Percentiles rank a stretch among this genome's conserved stretches.
phyloP scores from a whole-genome alignment of 352 stramenopile species.

The Phytophthora hybrid region DNA sequence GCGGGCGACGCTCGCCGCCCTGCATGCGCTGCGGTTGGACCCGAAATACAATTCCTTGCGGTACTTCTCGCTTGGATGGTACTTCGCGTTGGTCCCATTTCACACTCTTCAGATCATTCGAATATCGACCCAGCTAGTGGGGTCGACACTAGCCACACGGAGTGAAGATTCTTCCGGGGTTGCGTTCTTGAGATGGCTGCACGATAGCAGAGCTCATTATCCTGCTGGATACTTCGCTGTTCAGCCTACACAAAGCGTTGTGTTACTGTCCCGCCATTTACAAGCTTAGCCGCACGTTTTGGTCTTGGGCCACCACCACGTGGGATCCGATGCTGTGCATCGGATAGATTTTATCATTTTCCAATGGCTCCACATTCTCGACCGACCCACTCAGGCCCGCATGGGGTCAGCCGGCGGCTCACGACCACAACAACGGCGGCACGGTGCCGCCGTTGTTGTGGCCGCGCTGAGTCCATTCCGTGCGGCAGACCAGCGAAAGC shows the following conservation, averaged over 20 bases:
- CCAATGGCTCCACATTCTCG: background rate
- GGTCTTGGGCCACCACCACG: background rate
- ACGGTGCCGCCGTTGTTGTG: conserved; percentile 5
- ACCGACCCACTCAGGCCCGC: background rate
- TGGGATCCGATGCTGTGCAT: background rate
- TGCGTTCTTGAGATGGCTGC: background rate
- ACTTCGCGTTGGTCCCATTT: background rate
- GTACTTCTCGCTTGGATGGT: too few species aligned
- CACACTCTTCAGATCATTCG: background rate
- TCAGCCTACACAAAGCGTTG: background rate
- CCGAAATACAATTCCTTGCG: too few species aligned
- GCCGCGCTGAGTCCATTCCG: conserved; percentile 1
- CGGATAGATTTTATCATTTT: conserved; percentile 39
- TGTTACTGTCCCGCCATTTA: conserved; percentile 9
- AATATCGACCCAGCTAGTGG: conserved; percentile 1
- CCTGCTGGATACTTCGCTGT: background rate
- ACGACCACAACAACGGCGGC: too few species aligned
- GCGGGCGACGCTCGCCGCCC: too few species aligned
- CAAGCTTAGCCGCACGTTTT: background rate
- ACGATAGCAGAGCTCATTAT: background rate
- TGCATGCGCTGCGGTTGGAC: too few species aligned
- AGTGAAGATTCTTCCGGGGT: background rate
- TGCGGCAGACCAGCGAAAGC: conserved; percentile 15
- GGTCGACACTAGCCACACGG: background rate
- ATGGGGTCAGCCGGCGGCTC: too few species aligned